Conservation (phyloP, 108 stramenopile species). For the Nitzschia putrida region DNA sequence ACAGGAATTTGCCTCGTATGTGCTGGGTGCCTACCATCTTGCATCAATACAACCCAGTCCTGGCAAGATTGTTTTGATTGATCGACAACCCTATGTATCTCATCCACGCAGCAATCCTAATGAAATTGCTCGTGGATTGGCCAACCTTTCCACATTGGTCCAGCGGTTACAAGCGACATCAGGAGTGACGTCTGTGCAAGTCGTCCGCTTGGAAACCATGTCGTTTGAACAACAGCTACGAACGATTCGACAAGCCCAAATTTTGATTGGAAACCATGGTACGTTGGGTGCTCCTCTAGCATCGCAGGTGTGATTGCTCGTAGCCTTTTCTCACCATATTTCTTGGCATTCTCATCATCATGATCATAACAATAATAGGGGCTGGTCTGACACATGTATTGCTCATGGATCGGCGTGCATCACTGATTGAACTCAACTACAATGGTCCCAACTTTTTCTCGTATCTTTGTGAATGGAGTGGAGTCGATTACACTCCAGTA, state of each 20-base stretch:
- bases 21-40: slow-evolving; percentile 27
- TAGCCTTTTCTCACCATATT: too few relatives aligned
- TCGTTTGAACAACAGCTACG: slow-evolving; percentile 31
- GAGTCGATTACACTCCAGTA: slow-evolving; percentile 5
- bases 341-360: too few relatives aligned
- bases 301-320: too few relatives aligned
- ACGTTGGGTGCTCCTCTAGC: too few relatives aligned
- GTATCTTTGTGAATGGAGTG: slow-evolving; percentile 22
- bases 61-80: slow-evolving; percentile 40
- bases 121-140: slow-evolving; percentile 6
- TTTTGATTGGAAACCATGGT: slow-evolving; percentile 44
- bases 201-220: slow-evolving; percentile 32
- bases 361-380: too few relatives aligned
- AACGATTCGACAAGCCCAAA: slow-evolving; percentile 26
- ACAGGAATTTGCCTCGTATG: slow-evolving; percentile 30
- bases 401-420: slow-evolving; percentile 15
- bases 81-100: slow-evolving; percentile 43
- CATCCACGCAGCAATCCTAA: slow-evolving; percentile 37
- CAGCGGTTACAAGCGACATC: background rate
- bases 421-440: slow-evolving; percentile 20
- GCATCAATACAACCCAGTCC: slow-evolving; percentile 7
- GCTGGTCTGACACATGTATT: slow-evolving; percentile 23
- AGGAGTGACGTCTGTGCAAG: slow-evolving; percentile 14
- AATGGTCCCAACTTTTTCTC: slow-evolving; percentile 13
- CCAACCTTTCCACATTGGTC: background rate